These are phyloP conservation scores for Infundibulicybe gibba DNA, from an alignment of 768 basidiomycete genomes.

Conservation along the genomic window DNA sequence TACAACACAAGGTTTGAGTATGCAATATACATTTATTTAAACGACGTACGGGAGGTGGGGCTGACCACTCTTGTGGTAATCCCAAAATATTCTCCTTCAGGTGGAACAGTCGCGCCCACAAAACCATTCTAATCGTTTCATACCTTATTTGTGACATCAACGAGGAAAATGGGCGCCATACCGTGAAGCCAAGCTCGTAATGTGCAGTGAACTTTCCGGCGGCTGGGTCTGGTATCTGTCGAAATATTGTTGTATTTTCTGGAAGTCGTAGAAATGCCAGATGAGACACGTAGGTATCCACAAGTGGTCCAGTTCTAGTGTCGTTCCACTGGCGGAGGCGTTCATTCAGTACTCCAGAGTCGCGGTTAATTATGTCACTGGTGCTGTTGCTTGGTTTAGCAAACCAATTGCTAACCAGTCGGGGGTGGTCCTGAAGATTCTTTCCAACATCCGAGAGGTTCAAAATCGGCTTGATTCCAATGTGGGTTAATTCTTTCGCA, in stretches of 20 bases:
- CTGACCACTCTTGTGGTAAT: conserved; percentile 4
- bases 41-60: conserved; percentile 9
- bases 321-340: conserved; percentile 9
- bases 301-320: conserved; percentile 17
- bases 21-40: neutral
- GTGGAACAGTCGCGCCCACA: neutral
- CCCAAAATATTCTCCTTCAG: conserved; percentile 6
- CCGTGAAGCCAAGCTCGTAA: conserved; percentile 27
- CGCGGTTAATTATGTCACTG: conserved; percentile 14
- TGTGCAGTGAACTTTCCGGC: conserved; percentile 31
- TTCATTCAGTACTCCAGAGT: conserved; percentile 4
- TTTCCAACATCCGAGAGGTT: conserved; percentile 22
- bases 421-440: conserved; percentile 21
- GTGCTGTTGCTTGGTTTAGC: conserved; percentile 13
- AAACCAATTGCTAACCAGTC: conserved; percentile 14
- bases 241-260: conserved; percentile 22
- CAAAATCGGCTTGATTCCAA: conserved; percentile 12
- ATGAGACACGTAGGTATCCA: conserved; percentile 11
- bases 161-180: conserved; percentile 11
- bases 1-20: neutral
- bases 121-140: too few relatives aligned
- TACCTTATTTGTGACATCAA: too few relatives aligned
- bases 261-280: conserved; percentile 24
- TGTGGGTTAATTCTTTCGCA: conserved; percentile 5
- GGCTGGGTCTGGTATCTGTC: conserved; percentile 26